phyloP scores from a whole-genome alignment of 192 early-diverging fungal species.

The Chytriomyces confervae region DNA sequence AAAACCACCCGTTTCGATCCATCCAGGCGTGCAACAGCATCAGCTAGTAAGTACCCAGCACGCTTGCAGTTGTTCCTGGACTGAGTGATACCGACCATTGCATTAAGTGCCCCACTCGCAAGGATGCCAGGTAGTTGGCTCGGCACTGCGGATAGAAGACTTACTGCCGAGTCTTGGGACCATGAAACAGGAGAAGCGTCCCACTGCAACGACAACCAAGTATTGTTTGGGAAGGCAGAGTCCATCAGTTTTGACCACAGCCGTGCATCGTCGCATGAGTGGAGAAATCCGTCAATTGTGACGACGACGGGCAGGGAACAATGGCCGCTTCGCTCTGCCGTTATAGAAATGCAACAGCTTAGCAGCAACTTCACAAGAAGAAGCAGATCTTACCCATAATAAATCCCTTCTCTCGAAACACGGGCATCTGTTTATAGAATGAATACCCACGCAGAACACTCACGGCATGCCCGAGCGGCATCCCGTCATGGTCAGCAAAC shows the following conservation, averaged over 20 bases:
- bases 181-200: slow-evolving; percentile 18
- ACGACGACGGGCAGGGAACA: slow-evolving; percentile 22
- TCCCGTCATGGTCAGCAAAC: slow-evolving; percentile 8
- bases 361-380: neutral
- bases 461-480: slow-evolving; percentile 16
- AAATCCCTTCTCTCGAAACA: slow-evolving; percentile 38
- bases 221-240: slow-evolving; percentile 23
- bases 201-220: slow-evolving; percentile 41
- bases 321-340: slow-evolving; percentile 1
- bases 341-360: neutral
- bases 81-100: neutral
- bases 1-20: neutral
- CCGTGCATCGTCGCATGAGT: neutral
- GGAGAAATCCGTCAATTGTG: slow-evolving; percentile 40
- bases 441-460: slow-evolving; percentile 23
- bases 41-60: slow-evolving; percentile 28
- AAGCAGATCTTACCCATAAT: slow-evolving; percentile 25
- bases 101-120: neutral
- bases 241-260: slow-evolving; percentile 8
- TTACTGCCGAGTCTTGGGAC: neutral
- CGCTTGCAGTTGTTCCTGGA: neutral
- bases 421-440: slow-evolving; percentile 30
- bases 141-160: neutral
- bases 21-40: slow-evolving; percentile 26
- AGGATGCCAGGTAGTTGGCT: neutral